A percentile compares a stretch with the other conserved stretches of the same genome.
Conservation (phyloP, 2,329 filamentous ascomycete species). For the Fusarium coicis region DNA sequence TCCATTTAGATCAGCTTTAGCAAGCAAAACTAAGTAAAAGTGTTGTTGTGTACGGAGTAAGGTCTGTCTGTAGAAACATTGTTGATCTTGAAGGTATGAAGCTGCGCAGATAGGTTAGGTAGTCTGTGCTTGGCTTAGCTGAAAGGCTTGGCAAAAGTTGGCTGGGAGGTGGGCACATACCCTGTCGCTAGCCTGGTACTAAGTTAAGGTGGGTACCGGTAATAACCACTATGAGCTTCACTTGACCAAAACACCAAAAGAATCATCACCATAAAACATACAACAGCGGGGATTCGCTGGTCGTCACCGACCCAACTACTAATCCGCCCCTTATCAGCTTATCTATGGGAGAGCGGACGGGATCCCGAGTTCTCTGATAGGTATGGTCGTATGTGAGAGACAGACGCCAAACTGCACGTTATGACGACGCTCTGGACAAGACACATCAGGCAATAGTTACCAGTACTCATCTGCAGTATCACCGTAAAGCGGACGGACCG, state of each 20-base stretch:
- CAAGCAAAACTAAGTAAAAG: too few relatives aligned
- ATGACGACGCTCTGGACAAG: fast-evolving
- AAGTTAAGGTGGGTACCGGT: too few relatives aligned
- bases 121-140: too few relatives aligned
- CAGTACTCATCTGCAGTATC: not conserved
- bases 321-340: not conserved
- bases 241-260: not conserved
- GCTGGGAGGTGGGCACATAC: too few relatives aligned
- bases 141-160: too few relatives aligned
- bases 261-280: not conserved
- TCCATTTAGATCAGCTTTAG: too few relatives aligned
- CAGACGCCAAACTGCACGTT: fast-evolving
- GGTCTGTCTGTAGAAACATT: too few relatives aligned
- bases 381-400: not conserved
- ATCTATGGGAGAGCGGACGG: not conserved
- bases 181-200: too few relatives aligned
- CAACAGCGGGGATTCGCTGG: not conserved
- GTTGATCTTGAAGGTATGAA: too few relatives aligned
- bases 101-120: too few relatives aligned
- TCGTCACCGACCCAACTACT: not conserved
- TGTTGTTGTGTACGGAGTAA: too few relatives aligned
- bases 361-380: not conserved
- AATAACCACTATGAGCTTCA: not conserved
- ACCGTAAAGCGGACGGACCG: not conserved
- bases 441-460: not conserved